Conservation (phyloP, 345 rosid species). For the Aegle marmelos region DNA sequence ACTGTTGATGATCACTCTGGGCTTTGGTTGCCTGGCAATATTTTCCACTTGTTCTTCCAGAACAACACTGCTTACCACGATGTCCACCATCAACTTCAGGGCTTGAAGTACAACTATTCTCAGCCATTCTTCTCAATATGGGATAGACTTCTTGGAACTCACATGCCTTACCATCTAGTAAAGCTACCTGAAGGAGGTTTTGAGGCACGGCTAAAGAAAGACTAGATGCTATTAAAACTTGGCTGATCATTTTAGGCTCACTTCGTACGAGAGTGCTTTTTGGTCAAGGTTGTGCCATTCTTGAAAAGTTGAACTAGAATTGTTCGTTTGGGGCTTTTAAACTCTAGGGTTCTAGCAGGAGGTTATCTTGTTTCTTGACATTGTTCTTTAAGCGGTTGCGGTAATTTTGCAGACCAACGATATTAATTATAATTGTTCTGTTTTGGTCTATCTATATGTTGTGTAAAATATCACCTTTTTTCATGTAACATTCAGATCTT, state of each 20-base stretch:
- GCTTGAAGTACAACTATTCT: constrained; percentile 67
- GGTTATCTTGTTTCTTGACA: constrained; percentile 19
- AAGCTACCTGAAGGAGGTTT: constrained; percentile 65
- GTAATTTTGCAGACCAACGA: constrained; percentile 16
- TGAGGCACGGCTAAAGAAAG: constrained; percentile 60
- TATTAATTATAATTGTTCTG: constrained; percentile 16
- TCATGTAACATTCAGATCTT: background rate
- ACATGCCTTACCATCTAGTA: constrained; percentile 54
- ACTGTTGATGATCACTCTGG: constrained; percentile 77
- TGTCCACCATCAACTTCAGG: constrained; percentile 70
- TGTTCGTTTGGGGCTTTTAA: constrained; percentile 27
- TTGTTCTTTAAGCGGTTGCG: constrained; percentile 4
- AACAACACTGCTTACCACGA: constrained; percentile 73
- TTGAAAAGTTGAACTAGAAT: constrained; percentile 25
- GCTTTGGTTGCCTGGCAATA: constrained; percentile 65
- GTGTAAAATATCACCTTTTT: constrained; percentile 26
- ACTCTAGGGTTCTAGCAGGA: constrained; percentile 17
- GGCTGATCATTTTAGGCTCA: constrained; percentile 14
- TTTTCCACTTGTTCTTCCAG: constrained; percentile 56
- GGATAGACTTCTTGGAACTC: constrained; percentile 70
- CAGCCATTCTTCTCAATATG: constrained; percentile 80
- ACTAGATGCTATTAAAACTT: constrained; percentile 23
- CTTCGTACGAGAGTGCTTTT: constrained; percentile 14
- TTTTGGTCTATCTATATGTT: constrained; percentile 4
- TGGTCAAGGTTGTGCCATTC: constrained; percentile 17